Percentiles rank a stretch among this genome's conserved stretches.
Conservation (phyloP, 2,329 filamentous ascomycete genomes). For the Davidsoniella virescens region DNA sequence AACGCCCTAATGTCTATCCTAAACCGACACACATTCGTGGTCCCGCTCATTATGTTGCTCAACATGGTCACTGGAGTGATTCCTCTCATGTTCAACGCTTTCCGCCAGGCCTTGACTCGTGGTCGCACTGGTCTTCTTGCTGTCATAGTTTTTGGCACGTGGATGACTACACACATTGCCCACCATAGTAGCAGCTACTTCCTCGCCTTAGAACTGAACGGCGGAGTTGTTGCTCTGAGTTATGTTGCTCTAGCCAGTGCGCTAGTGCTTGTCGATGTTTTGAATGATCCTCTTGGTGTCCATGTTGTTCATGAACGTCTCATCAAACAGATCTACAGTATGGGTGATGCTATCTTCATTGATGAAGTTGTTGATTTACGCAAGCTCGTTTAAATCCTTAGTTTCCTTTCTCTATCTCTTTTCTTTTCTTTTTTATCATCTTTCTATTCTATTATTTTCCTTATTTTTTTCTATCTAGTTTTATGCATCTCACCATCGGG, state of each 20-base stretch:
- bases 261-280: slow-evolving; percentile 11
- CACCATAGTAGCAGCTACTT: slow-evolving; percentile 23
- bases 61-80: slow-evolving; percentile 14
- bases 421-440: not conserved
- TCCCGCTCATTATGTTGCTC: slow-evolving; percentile 15
- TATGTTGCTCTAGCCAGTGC: slow-evolving; percentile 18
- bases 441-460: not conserved
- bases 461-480: not conserved
- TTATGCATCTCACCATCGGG: not conserved
- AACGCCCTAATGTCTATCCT: slow-evolving; percentile 12
- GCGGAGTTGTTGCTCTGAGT: slow-evolving; percentile 17
- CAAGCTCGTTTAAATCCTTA: slow-evolving; percentile 10
- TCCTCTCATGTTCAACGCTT: slow-evolving; percentile 12
- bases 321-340: slow-evolving; percentile 13
- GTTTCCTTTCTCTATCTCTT: not conserved
- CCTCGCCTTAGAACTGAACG: slow-evolving; percentile 24
- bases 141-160: slow-evolving; percentile 13
- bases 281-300: slow-evolving; percentile 10
- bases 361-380: slow-evolving; percentile 11
- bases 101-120: not conserved
- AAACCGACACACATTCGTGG: slow-evolving; percentile 6
- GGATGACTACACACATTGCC: slow-evolving; percentile 17
- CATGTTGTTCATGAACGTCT: slow-evolving; percentile 10
- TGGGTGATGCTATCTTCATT: slow-evolving; percentile 11
- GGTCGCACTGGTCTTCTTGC: slow-evolving; percentile 9